Conservation (phyloP, 192 early-diverging fungal genomes). For the Coemansia aciculifera region DNA sequence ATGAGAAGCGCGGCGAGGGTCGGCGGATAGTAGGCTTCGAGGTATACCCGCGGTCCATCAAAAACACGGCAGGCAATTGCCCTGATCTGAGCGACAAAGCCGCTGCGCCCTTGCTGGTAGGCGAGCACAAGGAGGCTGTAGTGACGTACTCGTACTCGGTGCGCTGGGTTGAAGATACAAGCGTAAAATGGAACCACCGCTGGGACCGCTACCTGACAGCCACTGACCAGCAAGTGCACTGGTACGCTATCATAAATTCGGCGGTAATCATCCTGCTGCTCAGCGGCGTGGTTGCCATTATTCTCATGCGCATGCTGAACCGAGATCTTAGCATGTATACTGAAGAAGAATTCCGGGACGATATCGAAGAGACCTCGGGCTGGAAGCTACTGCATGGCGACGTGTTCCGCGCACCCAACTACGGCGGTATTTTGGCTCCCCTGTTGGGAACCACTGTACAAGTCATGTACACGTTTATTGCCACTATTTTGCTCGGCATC, state of each 20-base stretch:
- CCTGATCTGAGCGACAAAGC: slow-evolving; percentile 18
- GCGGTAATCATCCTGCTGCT: slow-evolving; percentile 65
- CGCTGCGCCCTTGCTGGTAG: slow-evolving; percentile 22
- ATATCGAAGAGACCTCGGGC: slow-evolving; percentile 68
- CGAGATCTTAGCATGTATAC: slow-evolving; percentile 61
- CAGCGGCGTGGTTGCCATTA: slow-evolving; percentile 64
- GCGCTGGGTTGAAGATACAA: slow-evolving; percentile 62
- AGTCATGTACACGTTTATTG: slow-evolving; percentile 58
- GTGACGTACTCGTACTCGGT: slow-evolving; percentile 74
- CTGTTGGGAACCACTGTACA: slow-evolving; percentile 75
- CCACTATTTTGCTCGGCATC: slow-evolving; percentile 58
- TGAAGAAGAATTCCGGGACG: slow-evolving; percentile 57
- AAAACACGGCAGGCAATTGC: slow-evolving; percentile 30
- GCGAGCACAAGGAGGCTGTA: slow-evolving; percentile 21
- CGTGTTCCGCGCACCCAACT: slow-evolving; percentile 69
- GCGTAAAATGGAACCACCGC: slow-evolving; percentile 57
- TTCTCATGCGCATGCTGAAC: slow-evolving; percentile 66
- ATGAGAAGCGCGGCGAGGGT: slow-evolving; percentile 48
- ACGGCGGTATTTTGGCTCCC: slow-evolving; percentile 66
- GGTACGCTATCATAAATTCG: slow-evolving; percentile 73
- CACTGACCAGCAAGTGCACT: slow-evolving; percentile 59
- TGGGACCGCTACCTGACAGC: slow-evolving; percentile 68
- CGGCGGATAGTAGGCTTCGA: slow-evolving; percentile 70
- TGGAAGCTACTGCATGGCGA: slow-evolving; percentile 80
- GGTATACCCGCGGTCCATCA: slow-evolving; percentile 63